These are phyloP conservation scores for Neonectria sp. DNA, from an alignment of 2,329 filamentous ascomycete species.

Conservation along the genomic window DNA sequence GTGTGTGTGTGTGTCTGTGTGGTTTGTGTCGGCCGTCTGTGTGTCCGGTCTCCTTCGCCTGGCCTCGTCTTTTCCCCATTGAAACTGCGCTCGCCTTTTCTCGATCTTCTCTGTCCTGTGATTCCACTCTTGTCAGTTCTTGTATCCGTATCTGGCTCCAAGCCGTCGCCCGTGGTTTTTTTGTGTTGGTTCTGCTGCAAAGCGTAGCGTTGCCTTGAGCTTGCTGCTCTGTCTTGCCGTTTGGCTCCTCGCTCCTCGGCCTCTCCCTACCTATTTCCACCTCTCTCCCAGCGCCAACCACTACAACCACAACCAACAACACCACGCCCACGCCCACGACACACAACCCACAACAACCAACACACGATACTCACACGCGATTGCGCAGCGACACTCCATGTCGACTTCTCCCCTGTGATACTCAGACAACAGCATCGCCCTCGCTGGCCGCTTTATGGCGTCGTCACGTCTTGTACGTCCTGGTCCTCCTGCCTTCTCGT, in stretches of 20 bases:
- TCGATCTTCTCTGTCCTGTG: conserved; percentile 1
- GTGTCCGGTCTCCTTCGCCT: conserved; percentile 1
- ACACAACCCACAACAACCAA: conserved; percentile 12
- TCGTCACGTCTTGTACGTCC: conserved; percentile 31
- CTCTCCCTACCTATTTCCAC: conserved; percentile 2
- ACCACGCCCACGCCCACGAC: background rate
- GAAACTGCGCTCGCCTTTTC: background rate
- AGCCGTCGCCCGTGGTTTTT: background rate
- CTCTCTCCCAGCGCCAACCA: conserved; percentile 3
- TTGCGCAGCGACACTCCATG: conserved; percentile 13
- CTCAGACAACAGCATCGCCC: conserved; percentile 7
- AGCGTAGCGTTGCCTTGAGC: conserved; percentile 5
- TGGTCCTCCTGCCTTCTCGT: conserved; percentile 15
- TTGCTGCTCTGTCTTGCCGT: conserved; percentile 4
- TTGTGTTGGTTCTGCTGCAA: background rate
- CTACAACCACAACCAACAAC: conserved; percentile 9
- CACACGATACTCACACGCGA: conserved; percentile 9
- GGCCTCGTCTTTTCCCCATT: conserved; percentile 2
- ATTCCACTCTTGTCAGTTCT: background rate
- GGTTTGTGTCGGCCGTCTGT: background rate
- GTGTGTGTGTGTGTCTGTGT: conserved; percentile 11
- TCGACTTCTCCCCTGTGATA: conserved; percentile 9
- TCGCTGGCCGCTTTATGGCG: conserved; percentile 28
- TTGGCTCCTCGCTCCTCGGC: conserved; percentile 1
- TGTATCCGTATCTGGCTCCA: background rate